phyloP scores from a whole-genome alignment of 495 filamentous ascomycete genomes.

The Jackrogersella multiformis region DNA sequence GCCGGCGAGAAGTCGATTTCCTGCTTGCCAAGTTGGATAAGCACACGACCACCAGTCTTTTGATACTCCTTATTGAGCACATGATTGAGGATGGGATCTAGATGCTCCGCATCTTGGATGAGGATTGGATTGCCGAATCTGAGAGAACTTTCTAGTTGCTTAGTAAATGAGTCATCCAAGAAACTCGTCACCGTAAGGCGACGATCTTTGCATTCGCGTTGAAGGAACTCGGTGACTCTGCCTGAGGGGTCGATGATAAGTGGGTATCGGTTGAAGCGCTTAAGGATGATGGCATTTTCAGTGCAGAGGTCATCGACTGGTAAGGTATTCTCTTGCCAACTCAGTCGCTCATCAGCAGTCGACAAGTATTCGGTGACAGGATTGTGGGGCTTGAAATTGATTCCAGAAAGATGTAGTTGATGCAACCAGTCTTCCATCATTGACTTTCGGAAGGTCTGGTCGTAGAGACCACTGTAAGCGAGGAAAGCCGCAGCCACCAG shows the following conservation, averaged over 20 bases:
- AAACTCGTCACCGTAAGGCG: conserved; percentile 97
- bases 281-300: conserved; percentile 96
- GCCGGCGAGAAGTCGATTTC: conserved; percentile 99
- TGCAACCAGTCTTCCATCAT: conserved; percentile 98
- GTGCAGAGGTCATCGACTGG: conserved; percentile 99
- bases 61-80: conserved; percentile 99
- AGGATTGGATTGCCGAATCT: conserved; percentile 98
- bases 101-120: conserved; percentile 96
- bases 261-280: conserved; percentile 97
- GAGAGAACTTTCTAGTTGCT: conserved; percentile 94
- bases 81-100: conserved; percentile 97
- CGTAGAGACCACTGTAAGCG: conserved; percentile 97
- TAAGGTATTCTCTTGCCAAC: conserved; percentile 93
- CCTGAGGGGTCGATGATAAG: conserved; percentile 98
- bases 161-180: conserved; percentile 96
- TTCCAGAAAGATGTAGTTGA: conserved; percentile 87
- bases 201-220: conserved; percentile 91
- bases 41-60: conserved; percentile 97
- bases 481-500: conserved; percentile 94
- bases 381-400: conserved; percentile 91
- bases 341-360: conserved; percentile 91
- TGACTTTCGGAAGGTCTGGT: conserved; percentile 95
- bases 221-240: conserved; percentile 90
- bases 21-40: conserved; percentile 98
- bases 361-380: conserved; percentile 96